phyloP scores from a whole-genome alignment of 1,284 basidiomycete species.

The Malassezia arunalokei region DNA sequence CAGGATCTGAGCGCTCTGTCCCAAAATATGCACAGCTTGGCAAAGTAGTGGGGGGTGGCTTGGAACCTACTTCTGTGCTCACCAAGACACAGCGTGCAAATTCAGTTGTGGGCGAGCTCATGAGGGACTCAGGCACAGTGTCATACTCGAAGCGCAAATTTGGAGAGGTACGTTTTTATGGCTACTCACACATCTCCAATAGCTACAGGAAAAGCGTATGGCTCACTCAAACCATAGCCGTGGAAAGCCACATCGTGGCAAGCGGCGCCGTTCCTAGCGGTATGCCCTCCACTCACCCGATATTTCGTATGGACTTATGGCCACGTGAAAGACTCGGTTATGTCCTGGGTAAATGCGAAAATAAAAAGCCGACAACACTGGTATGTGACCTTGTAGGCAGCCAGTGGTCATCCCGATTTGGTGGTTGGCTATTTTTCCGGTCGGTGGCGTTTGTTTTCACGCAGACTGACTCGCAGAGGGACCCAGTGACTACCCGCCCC shows the following conservation, averaged over 20 bases:
- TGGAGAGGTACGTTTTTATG: constrained; percentile 54
- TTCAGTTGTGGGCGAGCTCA: constrained; percentile 74
- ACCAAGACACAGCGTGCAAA: constrained; percentile 62
- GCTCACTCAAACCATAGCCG: not conserved
- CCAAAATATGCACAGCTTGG: constrained; percentile 71
- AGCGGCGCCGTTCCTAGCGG: constrained; percentile 4
- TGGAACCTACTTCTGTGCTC: constrained; percentile 60
- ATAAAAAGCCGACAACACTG: not conserved
- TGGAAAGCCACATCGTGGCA: not conserved
- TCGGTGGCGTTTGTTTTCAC: not conserved
- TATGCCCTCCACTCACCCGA: not conserved
- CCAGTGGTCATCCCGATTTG: not conserved
- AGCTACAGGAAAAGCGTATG: constrained; percentile 14
- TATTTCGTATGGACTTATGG: not conserved
- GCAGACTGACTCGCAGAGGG: not conserved
- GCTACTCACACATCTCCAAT: not conserved
- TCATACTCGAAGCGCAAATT: constrained; percentile 90
- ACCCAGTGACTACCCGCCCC: constrained; percentile 7
- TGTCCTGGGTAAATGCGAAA: not conserved
- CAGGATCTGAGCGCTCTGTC: constrained; percentile 60
- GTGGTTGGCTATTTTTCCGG: constrained; percentile 1
- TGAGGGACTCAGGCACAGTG: constrained; percentile 72
- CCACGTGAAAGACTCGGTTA: not conserved
- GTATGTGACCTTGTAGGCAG: not conserved
- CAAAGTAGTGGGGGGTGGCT: constrained; percentile 67